Conservation (phyloP, 768 basidiomycete species). For the Amanita brunnescens region DNA sequence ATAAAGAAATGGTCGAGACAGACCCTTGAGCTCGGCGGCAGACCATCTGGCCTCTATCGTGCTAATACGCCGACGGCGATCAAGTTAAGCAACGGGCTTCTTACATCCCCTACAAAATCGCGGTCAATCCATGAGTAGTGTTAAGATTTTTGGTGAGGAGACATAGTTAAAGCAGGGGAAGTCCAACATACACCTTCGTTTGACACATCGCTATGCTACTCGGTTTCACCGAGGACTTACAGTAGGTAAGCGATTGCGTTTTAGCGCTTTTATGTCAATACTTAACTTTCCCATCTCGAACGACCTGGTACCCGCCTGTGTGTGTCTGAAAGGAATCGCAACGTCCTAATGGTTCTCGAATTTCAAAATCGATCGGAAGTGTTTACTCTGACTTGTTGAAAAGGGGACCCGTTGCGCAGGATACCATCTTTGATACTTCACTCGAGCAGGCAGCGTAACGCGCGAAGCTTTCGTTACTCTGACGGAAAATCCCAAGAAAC, state of each 20-base stretch:
- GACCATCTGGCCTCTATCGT: not conserved
- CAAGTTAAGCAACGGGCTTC: not conserved
- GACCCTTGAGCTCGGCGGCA: not conserved
- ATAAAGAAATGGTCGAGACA: not conserved
- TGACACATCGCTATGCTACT: not conserved
- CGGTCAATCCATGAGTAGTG: not conserved
- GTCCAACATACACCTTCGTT: not conserved
- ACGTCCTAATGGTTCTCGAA: not conserved
- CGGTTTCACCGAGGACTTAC: conserved; percentile 7
- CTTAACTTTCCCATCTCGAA: conserved; percentile 1
- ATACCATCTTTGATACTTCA: not conserved
- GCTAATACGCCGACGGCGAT: conserved; percentile 6
- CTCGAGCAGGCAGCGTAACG: not conserved
- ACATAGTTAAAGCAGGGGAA: not conserved
- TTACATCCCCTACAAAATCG: not conserved
- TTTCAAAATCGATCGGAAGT: not conserved
- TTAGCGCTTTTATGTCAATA: not conserved
- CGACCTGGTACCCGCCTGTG: not conserved
- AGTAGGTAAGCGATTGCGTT: not conserved
- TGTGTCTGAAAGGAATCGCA: too few species aligned
- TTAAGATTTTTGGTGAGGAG: not conserved
- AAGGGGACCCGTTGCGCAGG: not conserved
- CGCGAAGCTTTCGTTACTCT: not conserved
- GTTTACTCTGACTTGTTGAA: not conserved
- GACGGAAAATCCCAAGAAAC: not conserved